Evolutionary conservation across 1,284 basidiomycete species (phyloP), one percentile per base, ranked within the genome.

Genomic region (Agaricales sp.): DNA sequence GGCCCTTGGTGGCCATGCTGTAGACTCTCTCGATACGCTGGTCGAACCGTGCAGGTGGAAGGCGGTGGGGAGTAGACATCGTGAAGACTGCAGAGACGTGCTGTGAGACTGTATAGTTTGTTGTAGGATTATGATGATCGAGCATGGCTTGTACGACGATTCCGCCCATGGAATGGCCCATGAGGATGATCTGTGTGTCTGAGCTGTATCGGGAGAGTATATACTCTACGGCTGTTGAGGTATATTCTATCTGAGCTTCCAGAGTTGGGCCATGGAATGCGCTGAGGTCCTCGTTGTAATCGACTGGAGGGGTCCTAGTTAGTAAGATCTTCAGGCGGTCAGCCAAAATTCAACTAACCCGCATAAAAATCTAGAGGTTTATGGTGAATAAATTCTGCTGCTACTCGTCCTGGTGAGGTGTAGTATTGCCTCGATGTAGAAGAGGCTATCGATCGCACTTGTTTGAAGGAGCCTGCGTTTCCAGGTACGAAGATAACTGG

Each of bases 81-180:
- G 96, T 97, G 53, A 99, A 77, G 51, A 99, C 77, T 0, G 85
- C 78, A 16, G 88, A 82, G 41, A 99, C 77, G 47, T 77, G 63
- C 4, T 62, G 56, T 6, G 78, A 76, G 39, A 18, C 39, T 4
- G 6, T 41, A 20, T 16, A 18, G 16, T 20, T 41, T 14, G 26
- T 14, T 30, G 6, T 6, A 14, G 6, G 14, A 14, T 14, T 30
- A n/a, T 11, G 39, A 20, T 41, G 18, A 1, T 81, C 77, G 13
- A 92, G 73, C 11, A 87, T 71, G 2, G 84, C 74, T 0, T 82
- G 81, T 4, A 91, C 92, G 3, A 95, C 92, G 41, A 97, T 71
- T 2, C 96, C 96, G n/a, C 96, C 96, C 96, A 99, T 99, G 12
- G 94, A 98, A 62, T 99, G 95, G 0, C 87, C 95, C 57, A 98